A percentile compares a stretch with the other conserved stretches of the same genome.
phyloP scores from a whole-genome alignment of 2,329 filamentous ascomycete genomes.

The Cladosporium sp. region DNA sequence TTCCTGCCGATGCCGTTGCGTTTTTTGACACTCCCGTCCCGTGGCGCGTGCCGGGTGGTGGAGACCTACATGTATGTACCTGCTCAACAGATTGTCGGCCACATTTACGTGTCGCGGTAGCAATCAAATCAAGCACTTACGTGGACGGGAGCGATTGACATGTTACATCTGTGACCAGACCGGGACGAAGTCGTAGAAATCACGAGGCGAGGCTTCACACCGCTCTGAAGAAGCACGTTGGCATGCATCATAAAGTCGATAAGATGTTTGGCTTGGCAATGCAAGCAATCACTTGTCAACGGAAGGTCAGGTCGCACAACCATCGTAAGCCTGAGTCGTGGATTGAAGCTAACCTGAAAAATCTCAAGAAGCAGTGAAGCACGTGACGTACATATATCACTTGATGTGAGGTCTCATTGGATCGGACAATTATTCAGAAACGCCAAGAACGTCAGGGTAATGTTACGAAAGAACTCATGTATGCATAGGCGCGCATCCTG shows the following conservation, averaged over 20 bases:
- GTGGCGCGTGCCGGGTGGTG: slow-evolving; percentile 8
- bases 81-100: slow-evolving; percentile 8
- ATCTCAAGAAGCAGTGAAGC: neutral
- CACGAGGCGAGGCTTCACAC: neutral
- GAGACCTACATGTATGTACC: slow-evolving; percentile 2
- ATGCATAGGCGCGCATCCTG: neutral
- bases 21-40: slow-evolving; percentile 1
- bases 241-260: neutral
- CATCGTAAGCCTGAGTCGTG: neutral
- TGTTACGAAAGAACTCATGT: neutral
- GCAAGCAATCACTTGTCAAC: neutral
- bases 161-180: neutral
- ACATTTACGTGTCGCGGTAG: neutral
- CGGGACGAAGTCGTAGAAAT: neutral
- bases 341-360: neutral
- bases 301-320: neutral
- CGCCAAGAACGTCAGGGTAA: neutral
- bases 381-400: neutral
- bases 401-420: neutral
- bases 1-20: slow-evolving; percentile 13
- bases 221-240: neutral
- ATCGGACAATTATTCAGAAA: neutral
- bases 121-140: slow-evolving; percentile 2
- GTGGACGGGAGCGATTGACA: neutral
- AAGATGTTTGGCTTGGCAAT: neutral